These are phyloP conservation scores for Globisporangium nodosum DNA, from an alignment of 352 stramenopile species.

Conservation along the genomic window DNA sequence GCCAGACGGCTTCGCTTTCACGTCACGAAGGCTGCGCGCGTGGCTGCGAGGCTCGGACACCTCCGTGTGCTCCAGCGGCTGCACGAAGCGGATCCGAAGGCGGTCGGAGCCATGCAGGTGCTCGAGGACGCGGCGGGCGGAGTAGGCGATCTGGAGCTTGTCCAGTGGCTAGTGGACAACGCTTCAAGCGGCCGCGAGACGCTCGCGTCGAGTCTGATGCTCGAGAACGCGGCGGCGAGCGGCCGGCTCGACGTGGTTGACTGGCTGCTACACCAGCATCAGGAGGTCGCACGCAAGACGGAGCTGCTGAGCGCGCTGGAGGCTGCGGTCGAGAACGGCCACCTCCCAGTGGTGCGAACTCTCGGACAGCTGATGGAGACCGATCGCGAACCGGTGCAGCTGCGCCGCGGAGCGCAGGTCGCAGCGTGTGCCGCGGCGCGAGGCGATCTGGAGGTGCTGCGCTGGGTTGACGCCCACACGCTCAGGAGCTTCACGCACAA, in stretches of 20 bases:
- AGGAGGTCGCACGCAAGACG: background rate
- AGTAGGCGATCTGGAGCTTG: background rate
- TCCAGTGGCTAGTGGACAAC: background rate
- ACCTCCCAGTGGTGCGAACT: background rate
- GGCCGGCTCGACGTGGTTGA: background rate
- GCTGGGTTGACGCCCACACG: background rate
- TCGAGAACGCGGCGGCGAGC: background rate
- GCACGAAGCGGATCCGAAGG: background rate
- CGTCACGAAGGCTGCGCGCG: background rate
- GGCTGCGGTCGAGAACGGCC: background rate
- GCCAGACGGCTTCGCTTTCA: background rate
- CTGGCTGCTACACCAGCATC: background rate
- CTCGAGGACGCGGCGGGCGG: background rate
- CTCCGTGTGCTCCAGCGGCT: background rate
- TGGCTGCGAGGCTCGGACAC: background rate
- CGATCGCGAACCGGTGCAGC: background rate
- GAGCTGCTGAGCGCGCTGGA: background rate
- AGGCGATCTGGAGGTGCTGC: background rate
- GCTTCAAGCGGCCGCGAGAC: too few relatives aligned
- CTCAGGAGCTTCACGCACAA: background rate
- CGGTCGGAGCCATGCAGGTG: background rate
- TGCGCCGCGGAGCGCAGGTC: background rate
- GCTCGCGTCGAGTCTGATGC: background rate
- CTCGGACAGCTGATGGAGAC: background rate
- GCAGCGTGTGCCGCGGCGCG: background rate